Evolutionary conservation across 768 basidiomycete species (phyloP).

Genomic region (Lactarius hengduanensis): DNA sequence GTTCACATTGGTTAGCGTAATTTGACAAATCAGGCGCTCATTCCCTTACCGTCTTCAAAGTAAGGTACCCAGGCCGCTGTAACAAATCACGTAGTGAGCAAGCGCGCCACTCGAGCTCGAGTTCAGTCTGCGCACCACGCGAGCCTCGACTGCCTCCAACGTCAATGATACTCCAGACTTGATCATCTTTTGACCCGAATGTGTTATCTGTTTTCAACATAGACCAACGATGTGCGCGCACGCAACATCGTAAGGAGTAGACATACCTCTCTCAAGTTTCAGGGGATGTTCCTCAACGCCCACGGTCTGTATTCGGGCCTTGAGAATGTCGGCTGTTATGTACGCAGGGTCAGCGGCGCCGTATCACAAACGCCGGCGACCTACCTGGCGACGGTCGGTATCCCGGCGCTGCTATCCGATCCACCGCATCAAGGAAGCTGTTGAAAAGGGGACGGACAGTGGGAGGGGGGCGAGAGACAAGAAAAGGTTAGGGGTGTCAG

Average conservation of each 20-base stretch:
- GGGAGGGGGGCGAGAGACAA: not conserved
- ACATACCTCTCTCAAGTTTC: constrained; percentile 44
- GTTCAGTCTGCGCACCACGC: constrained; percentile 42
- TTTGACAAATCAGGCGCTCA: not conserved
- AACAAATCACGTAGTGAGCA: constrained; percentile 4
- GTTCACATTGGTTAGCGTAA: not conserved
- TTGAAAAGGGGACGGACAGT: not conserved
- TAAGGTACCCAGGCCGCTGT: constrained; percentile 66
- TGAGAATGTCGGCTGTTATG: constrained; percentile 57
- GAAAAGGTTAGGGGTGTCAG: not conserved
- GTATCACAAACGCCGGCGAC: not conserved
- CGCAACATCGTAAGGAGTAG: constrained; percentile 17
- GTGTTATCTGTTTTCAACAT: not conserved
- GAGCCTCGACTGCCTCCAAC: constrained; percentile 60
- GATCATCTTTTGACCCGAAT: constrained; percentile 34
- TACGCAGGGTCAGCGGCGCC: not conserved
- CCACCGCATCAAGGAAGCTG: constrained; percentile 60
- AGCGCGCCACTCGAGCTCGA: not conserved
- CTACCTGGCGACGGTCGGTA: constrained; percentile 55
- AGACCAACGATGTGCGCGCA: not conserved
- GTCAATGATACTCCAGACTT: constrained; percentile 64
- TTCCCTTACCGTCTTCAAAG: constrained; percentile 57
- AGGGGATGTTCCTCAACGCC: constrained; percentile 66
- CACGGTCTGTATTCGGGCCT: constrained; percentile 60
- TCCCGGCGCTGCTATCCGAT: constrained; percentile 47